Base-by-base conservation (phyloP, 1,139 yeast species). In the Kodamaea anthophila region DNA sequence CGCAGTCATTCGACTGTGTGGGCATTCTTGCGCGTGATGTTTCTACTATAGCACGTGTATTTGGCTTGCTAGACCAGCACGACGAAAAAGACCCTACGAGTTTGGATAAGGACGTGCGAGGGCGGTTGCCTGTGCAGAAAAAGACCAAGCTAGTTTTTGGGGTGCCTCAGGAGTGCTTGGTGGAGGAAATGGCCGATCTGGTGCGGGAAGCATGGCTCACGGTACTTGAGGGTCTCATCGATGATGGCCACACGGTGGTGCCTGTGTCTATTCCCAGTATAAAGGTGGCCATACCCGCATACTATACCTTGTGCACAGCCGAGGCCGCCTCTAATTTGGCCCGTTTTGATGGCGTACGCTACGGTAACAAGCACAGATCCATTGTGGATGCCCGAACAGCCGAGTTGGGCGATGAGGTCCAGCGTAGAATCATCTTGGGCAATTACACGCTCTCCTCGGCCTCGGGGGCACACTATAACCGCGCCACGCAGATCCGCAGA, bases 241-340 rank as follows among this genome's bases (percentile, higher is more conserved):
- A 57, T 1, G 39, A 50, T 32, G 82, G 85, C 4, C 83, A 79
- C 49, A 65, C 65, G 5, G 53, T 88, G 1, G 60, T 62, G 12
- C 66, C 77, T 0, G 75, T 91, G 0, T 75, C 91, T 0, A 51
- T 88, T 0, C 94, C 95, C 3, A 61, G 81, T 1, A 59, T 86
- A 7, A 71, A 69, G 38, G 61, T 69, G 33, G 70, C 88, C 26
- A 58, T 91, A n/a, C 88, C 93, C 18, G 72, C 88, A 0, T 93
- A 93, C 53, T 88, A 84, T 47, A 81, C 95, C 0, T 47, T 93
- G 21, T 87, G 93, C 1, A 85, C 96, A 0, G 84, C 96, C 0
- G 98, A 93, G 49, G 97, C 96, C 0, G 79, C 94, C 0, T 88
- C 98, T 0, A 91, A 93, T 49, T 65, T 93, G 28, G 74, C 96